Base-by-base conservation (phyloP, 2,329 filamentous ascomycete genomes). In the Meredithiella fracta region DNA sequence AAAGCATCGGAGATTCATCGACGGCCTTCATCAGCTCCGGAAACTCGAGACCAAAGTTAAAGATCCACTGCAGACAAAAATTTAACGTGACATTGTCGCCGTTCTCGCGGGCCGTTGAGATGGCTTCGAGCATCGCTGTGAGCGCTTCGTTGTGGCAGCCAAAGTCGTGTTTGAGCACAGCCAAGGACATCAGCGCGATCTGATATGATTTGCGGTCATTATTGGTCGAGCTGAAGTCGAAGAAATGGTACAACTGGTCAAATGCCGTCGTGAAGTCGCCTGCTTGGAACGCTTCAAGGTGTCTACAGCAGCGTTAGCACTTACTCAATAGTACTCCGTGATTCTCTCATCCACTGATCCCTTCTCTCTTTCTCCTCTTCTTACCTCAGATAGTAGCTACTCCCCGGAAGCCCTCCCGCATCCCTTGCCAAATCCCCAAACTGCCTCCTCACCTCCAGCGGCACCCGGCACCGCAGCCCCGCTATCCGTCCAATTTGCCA, bases 51-150 rank as follows among this genome's bases (percentile, higher is more conserved):
- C 84, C 85, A 62, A 96, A 94, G 65, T 96, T 88, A 64, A 94
- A 94, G 2, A 97, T 74, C 92, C 92, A 98, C 64, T 89, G 94
- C 59, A 98, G 78, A 31, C 89, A 86, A 68, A 94, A 97, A 67
- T 96, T 97, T 57, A 98, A 75, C 65, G 92, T 97, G 3, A 79
- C 82, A 73, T 88, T 86, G 65, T 98, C 92, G 61, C 89, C 83
- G 62, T 94, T 94, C 67, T 97, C 92, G 60, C 91, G 76, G 0
- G 92, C 92, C n/a, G 89, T 94, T 0, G 90, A 83, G 34, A 98
- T 89, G 0, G 91, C 90, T 67, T 97, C 92, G 47, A 94, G 82
- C 82, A 98, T 95, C 11, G 91, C 86, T 9, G 87, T 80, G n/a
- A 97, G 78, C 4, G 91, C 91, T 68, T 97, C 90, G 42, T 80